These are phyloP conservation scores for Scytalidium lignicola DNA, from an alignment of 2,329 filamentous ascomycete genomes.

Conservation along the genomic window DNA sequence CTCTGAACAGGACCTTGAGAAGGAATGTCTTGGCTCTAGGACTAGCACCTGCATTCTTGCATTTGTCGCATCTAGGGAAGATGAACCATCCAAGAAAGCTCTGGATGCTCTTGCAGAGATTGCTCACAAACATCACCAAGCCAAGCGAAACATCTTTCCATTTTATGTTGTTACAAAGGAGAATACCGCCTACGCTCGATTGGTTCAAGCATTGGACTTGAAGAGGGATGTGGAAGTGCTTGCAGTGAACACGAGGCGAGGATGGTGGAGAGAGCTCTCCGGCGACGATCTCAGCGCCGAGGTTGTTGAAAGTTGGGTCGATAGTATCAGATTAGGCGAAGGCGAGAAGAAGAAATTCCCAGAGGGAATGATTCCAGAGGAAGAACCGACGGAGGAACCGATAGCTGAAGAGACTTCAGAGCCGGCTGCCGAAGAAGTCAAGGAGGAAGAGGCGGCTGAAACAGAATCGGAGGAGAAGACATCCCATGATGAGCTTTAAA, in stretches of 20 bases:
- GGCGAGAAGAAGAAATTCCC: conserved; percentile 73
- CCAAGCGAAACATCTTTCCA: conserved; percentile 69
- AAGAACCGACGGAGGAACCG: conserved; percentile 31
- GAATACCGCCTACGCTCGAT: conserved; percentile 48
- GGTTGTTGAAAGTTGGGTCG: conserved; percentile 79
- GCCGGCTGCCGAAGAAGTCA: conserved; percentile 26
- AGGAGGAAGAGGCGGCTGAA: conserved; percentile 8
- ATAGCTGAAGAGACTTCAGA: conserved; percentile 33
- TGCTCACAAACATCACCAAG: conserved; percentile 66
- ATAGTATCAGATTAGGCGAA: conserved; percentile 86
- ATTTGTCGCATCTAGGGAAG: conserved; percentile 49
- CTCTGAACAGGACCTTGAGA: conserved; percentile 57
- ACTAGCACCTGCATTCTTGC: conserved; percentile 80
- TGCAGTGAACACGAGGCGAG: conserved; percentile 76
- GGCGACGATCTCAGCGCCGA: conserved; percentile 45
- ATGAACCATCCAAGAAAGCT: conserved; percentile 41
- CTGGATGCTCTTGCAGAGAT: conserved; percentile 66
- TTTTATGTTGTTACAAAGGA: conserved; percentile 68
- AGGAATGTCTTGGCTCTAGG: conserved; percentile 69
- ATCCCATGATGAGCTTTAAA: conserved; percentile 5
- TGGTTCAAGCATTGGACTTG: conserved; percentile 61
- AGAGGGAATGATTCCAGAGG: conserved; percentile 46
- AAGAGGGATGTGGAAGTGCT: conserved; percentile 62
- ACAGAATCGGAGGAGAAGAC: conserved; percentile 8
- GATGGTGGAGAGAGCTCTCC: conserved; percentile 66